A percentile compares a stretch with the other conserved stretches of the same genome.
phyloP scores from a whole-genome alignment of 495 filamentous ascomycete species.

The Hypoxylon intermedium region DNA sequence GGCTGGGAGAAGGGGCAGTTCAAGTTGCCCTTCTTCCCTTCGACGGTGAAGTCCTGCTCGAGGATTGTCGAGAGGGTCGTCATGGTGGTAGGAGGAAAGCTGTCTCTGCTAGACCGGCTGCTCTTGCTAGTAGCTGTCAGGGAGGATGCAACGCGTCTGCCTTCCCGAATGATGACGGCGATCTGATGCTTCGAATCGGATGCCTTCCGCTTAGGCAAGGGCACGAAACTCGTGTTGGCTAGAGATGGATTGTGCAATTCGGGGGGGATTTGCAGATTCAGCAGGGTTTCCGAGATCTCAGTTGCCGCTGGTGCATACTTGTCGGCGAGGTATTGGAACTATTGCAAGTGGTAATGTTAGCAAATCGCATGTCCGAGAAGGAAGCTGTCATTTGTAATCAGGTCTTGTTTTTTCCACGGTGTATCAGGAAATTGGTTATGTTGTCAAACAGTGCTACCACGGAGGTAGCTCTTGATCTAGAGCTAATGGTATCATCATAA shows the following conservation, averaged over 20 bases:
- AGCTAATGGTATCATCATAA: conserved; percentile 73
- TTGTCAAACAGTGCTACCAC: conserved; percentile 61
- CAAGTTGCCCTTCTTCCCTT: conserved; percentile 65
- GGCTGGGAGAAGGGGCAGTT: conserved; percentile 65
- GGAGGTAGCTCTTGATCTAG: conserved; percentile 71
- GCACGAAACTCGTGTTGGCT: conserved; percentile 55
- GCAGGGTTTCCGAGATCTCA: conserved; percentile 60
- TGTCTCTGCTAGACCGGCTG: conserved; percentile 48
- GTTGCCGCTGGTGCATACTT: conserved; percentile 62
- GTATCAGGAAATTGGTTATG: conserved; percentile 45
- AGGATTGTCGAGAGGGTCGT: conserved; percentile 62
- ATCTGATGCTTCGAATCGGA: conserved; percentile 59
- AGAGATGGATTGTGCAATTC: conserved; percentile 54
- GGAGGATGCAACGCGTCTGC: conserved; percentile 56
- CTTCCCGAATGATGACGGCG: conserved; percentile 62
- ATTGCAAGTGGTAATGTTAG: conserved; percentile 21
- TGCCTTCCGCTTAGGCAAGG: conserved; percentile 54
- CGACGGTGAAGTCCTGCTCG: conserved; percentile 71
- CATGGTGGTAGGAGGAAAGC: conserved; percentile 50
- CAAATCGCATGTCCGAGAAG: conserved; percentile 3
- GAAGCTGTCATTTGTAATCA: conserved; percentile 29
- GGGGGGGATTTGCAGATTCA: conserved; percentile 63
- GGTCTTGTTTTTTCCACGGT: conserved; percentile 8
- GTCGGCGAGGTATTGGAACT: conserved; percentile 64
- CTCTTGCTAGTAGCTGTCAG: conserved; percentile 49